Percentiles rank a stretch among this genome's conserved stretches.
Evolutionary conservation across 306 rosid genomes (phyloP).

Genomic region (Cicer bijugum): DNA sequence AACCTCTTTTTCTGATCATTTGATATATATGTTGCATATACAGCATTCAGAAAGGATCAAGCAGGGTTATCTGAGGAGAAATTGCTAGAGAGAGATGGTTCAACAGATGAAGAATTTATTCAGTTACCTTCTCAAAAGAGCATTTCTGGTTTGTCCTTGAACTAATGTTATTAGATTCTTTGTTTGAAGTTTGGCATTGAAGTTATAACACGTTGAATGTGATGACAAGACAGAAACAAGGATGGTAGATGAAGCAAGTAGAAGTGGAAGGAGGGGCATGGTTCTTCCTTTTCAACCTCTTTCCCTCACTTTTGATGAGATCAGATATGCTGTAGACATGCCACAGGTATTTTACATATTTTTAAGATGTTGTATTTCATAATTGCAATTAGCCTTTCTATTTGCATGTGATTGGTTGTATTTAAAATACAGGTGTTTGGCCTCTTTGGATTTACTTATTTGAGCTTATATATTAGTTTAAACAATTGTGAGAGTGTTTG

Average conservation of each 20-base stretch:
- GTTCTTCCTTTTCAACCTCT: slow-evolving; percentile 88
- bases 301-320: slow-evolving; percentile 77
- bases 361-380: not conserved
- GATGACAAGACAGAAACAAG: slow-evolving; percentile 47
- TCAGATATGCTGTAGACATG: slow-evolving; percentile 82
- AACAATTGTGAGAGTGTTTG: no score
- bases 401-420: not conserved
- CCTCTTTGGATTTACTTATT: no score
- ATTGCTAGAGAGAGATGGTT: slow-evolving; percentile 64
- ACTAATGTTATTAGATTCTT: slow-evolving; percentile 33
- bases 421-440: no score
- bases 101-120: slow-evolving; percentile 48
- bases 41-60: slow-evolving; percentile 55
- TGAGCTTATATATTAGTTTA: no score
- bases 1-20: slow-evolving; percentile 2
- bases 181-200: slow-evolving; percentile 24
- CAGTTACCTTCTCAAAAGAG: slow-evolving; percentile 33
- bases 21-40: slow-evolving; percentile 23
- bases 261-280: slow-evolving; percentile 62
- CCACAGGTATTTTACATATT: slow-evolving; percentile 54
- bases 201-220: slow-evolving; percentile 33
- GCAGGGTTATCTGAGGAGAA: slow-evolving; percentile 68
- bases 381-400: not conserved
- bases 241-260: slow-evolving; percentile 40
- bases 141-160: slow-evolving; percentile 45